Base-by-base conservation (phyloP, 1,284 basidiomycete species). In the Schizophyllum commune region DNA sequence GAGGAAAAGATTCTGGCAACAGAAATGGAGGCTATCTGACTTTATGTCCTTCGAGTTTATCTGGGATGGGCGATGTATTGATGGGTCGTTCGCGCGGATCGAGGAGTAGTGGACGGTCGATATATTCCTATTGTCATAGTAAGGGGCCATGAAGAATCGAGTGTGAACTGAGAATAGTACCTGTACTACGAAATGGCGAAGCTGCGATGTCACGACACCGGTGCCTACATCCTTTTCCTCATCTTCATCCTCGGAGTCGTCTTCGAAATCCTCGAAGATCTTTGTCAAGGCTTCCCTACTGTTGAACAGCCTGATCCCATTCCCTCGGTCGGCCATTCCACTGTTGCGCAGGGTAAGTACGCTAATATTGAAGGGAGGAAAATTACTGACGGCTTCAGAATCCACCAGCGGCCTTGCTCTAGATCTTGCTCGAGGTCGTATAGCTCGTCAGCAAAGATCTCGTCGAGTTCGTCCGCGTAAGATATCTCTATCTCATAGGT, bases 111-210 rank as follows among this genome's bases (percentile, higher is more conserved):
- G 39, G 39, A 2, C 39, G 39, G 57, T 19, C 56, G 27, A 65
- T 55, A 22, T 65, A 65, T 64, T 65, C 61, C 58, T 33, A 52
- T 32, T 69, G 34, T 65, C 58, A 56, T 56, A 53, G 57, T 61
- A 55, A 58, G 22, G 47, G 19, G 39, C 17, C 61, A 61, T 19
- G 27, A 27, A 27, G 27, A 5, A 61, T 63, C 52, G 32, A 22
- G 34, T 51, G 47, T 66, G 60, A 39, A 17, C 11, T 56, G 17
- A 52, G 20, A 5, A 21, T 11, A 55, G 27, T 69, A 94, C 95
- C 83, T 99, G 97, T 58, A 98, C 89, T 19, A 99, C 94, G 74
- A 98, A 99, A 75, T 98, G 94, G 34, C 96, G 84, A 52, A 99
- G 79, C 66, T 98, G 96, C 19, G 93, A 94, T 15, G 85, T 89